phyloP scores from a whole-genome alignment of 2,329 filamentous ascomycete genomes.

The Grosmannia huntii region DNA sequence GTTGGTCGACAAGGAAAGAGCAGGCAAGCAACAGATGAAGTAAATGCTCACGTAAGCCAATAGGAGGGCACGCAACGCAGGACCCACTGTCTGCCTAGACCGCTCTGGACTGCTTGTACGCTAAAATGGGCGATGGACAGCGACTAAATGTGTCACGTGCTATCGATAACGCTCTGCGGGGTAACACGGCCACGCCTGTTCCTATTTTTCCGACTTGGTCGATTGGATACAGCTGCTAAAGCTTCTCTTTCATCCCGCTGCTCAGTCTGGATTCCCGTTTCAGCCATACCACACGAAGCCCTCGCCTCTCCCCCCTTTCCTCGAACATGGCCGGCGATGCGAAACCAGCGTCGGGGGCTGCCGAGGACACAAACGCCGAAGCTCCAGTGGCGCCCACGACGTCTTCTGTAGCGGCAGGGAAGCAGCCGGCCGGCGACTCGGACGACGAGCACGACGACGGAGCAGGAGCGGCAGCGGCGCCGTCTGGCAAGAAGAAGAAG shows the following conservation, averaged over 20 bases:
- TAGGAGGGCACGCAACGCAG: too few relatives aligned
- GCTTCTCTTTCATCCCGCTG: not conserved
- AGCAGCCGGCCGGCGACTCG: constrained; percentile 31
- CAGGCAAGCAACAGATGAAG: too few relatives aligned
- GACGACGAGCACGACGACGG: constrained; percentile 33
- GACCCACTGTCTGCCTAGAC: too few relatives aligned
- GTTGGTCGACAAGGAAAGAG: not conserved
- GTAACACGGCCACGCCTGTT: not conserved
- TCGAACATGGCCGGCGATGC: not conserved
- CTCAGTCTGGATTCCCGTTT: not conserved
- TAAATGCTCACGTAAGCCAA: not conserved
- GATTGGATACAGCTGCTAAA: not conserved
- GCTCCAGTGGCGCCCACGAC: not conserved
- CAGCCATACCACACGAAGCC: not conserved
- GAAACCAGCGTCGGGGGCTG: not conserved
- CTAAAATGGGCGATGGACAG: not conserved
- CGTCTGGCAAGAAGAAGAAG: constrained; percentile 50
- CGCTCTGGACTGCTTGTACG: too few relatives aligned
- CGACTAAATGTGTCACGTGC: not conserved
- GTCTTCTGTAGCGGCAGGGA: constrained; percentile 1
- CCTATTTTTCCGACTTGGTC: not conserved
- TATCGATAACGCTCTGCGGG: not conserved
- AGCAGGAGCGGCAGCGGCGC: not conserved
- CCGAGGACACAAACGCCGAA: not conserved
- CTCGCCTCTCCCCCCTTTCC: not conserved